Base-by-base conservation (phyloP, 2,329 filamentous ascomycete genomes). In the Fusarium pseudoanthophilum region DNA sequence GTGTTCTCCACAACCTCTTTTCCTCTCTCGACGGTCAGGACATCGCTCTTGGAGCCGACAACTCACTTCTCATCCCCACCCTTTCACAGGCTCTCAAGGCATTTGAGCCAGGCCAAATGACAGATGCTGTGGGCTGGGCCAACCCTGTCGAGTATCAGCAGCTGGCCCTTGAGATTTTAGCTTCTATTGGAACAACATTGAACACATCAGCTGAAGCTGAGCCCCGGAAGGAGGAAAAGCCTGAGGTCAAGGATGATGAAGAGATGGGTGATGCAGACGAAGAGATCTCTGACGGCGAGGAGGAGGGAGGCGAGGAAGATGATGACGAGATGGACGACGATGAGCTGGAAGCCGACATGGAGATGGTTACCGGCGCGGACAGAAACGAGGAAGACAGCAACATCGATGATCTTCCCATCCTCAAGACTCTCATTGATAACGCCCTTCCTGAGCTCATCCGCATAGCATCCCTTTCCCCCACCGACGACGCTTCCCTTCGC, bases 341-440 rank as follows among this genome's bases (percentile, higher is more conserved):
- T 57, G 87, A 87, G 56, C 87, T 92, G 68, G 85, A 89, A 67
- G 89, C 87, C 34, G 91, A 92, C 75, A 91, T 93, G 88, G 90
- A 89, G 8, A 85, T 88, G 80, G 89, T 93, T 4, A 88, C 88
- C 1, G 89, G 87, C 6, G 83, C 84, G 13, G 83, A 81, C 26
- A 83, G 85, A 34, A 82, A 84, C n/a, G 76, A 80, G 16, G 82
- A 78, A 73, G 59, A 82, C 49, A 73, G 75, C 57, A 76, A 81
- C 46, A 83, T 89, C 53, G 84, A 88, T 69, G 85, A 89, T 71
- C 79, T 89, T 32, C 87, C 88, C 20, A 88, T 88, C 7, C 83
- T 91, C 39, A 85, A 85, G 57, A 82, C 80, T 36, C 75, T 83
- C 58, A 69, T 84, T 52, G 77, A 80, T 39, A 69, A 69, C n/a